Evolutionary conservation across 2,329 filamentous ascomycete genomes (phyloP), one percentile per base, ranked within the genome.

Genomic region (Penicillium sp.): DNA sequence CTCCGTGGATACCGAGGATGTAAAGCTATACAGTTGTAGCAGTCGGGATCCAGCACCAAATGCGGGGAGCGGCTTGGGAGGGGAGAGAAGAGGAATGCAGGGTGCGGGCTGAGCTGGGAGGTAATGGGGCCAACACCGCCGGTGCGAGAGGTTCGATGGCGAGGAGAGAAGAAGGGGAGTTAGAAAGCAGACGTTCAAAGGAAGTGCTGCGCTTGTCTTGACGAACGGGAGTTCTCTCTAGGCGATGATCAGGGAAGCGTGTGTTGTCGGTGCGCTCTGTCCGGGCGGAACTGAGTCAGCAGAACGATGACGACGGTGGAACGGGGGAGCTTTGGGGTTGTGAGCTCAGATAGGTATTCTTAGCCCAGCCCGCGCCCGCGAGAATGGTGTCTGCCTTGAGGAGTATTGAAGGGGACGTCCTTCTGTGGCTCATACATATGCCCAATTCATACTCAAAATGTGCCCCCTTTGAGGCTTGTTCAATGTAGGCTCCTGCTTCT

Each of bases 21-120:
- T n/a, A n/a, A n/a, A 43, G 44, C 41, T 27, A 18, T 44, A 44
- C 53, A 36, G 52, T 53, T 27, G 54, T 31, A 58, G 40, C 43
- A 55, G 52, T 54, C 50, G 40, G 46, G 24, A 52, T 62, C 40
- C 44, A 60, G 56, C 44, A 58, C 40, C 35, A 56, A 61, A 65
- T 68, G 66, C 66, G 66, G 66, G 66, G 66, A 66, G 65, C 54
- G 50, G 54, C 53, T 55, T 56, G 56, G 54, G 50, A 18, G 50
- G 33, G 14, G 49, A 36, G 31, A n/a, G 18, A 22, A n/a, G 18
- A 22, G 18, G 41, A 24, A 40, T 44, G 33, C 44, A 52, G 51
- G 31, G 56, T 41, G 61, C 44, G 46, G 53, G 54, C 50, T 50
- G 44, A 41, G 54, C 35, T 39, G 50, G 36, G 46, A 9, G 7